Percentiles rank a stretch among this genome's conserved stretches.
These are phyloP conservation scores for Pascua guehoae DNA, from an alignment of 1,284 basidiomycete genomes.

Conservation along the genomic window DNA sequence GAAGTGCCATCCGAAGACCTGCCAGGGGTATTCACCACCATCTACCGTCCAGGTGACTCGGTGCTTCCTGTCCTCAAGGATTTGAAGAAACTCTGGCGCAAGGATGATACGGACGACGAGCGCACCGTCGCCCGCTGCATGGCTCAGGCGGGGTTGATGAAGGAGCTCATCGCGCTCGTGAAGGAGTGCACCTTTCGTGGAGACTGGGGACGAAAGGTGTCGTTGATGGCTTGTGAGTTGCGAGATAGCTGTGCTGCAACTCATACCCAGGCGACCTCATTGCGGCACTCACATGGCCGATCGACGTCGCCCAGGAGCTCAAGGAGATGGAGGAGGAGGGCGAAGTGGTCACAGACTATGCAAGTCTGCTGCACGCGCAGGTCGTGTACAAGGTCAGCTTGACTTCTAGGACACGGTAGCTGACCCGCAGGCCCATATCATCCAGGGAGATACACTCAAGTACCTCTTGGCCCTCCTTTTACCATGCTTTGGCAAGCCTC, in stretches of 20 bases:
- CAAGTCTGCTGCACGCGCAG: constrained; percentile 72
- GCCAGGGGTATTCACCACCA: constrained; percentile 49
- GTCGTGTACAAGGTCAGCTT: constrained; percentile 71
- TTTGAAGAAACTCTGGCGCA: constrained; percentile 88
- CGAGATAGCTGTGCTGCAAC: background rate
- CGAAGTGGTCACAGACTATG: constrained; percentile 77
- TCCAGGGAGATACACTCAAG: constrained; percentile 61
- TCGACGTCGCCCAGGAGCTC: constrained; percentile 85
- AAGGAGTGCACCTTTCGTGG: constrained; percentile 67
- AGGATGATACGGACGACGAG: constrained; percentile 91
- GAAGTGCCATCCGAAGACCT: constrained; percentile 54
- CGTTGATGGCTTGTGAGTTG: constrained; percentile 64
- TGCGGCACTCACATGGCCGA: constrained; percentile 95
- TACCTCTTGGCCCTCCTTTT: constrained; percentile 66
- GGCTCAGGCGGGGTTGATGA: constrained; percentile 75
- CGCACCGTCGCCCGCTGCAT: constrained; percentile 88
- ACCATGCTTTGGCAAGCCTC: constrained; percentile 62
- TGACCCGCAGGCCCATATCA: constrained; percentile 52
- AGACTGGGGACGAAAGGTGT: constrained; percentile 61
- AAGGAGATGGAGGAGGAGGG: constrained; percentile 71
- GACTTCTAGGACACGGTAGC: background rate
- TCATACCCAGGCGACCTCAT: constrained; percentile 65
- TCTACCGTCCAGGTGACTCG: constrained; percentile 78
- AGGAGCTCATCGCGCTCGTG: constrained; percentile 81
- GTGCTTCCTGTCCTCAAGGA: constrained; percentile 82